Percentiles rank a stretch among this genome's conserved stretches.
Evolutionary conservation across 441 rosid genomes (phyloP).

Genomic region (Mallotus repandus): DNA sequence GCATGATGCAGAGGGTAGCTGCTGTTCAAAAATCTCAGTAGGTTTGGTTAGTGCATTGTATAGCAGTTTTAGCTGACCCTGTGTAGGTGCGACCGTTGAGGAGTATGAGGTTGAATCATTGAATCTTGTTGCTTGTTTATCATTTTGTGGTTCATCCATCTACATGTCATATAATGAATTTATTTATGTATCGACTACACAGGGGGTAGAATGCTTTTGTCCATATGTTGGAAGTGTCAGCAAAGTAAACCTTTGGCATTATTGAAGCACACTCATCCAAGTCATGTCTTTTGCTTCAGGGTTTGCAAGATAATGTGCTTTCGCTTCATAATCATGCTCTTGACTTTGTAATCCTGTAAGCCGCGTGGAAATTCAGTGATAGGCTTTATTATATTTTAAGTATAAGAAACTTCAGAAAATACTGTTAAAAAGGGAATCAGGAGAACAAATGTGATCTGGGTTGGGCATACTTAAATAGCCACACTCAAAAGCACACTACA

Average conservation of each 20-base stretch:
- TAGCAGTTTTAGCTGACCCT: slow-evolving; percentile 23
- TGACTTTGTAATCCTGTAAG: neutral
- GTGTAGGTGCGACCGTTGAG: slow-evolving; percentile 8
- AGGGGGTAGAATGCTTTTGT: slow-evolving; percentile 1
- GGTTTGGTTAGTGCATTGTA: slow-evolving; percentile 30
- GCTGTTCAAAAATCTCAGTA: slow-evolving; percentile 8
- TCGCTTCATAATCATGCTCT: neutral
- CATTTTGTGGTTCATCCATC: slow-evolving; percentile 10
- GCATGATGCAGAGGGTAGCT: slow-evolving; percentile 18
- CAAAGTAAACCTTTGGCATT: neutral
- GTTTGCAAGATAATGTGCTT: neutral
- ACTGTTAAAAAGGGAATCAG: neutral
- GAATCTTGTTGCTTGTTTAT: slow-evolving; percentile 22
- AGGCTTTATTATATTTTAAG: neutral
- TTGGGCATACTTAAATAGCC: neutral
- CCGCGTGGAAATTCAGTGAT: neutral
- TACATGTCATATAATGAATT: neutral
- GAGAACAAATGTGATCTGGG: neutral
- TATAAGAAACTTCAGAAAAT: neutral
- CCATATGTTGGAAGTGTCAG: neutral
- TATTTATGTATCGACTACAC: neutral
- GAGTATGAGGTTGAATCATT: slow-evolving; percentile 17
- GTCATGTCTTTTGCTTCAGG: neutral
- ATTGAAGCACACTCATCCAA: neutral
- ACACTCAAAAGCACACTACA: neutral